phyloP scores from a whole-genome alignment of 805 yeast genomes.

The Kodamaea fukazawae region DNA sequence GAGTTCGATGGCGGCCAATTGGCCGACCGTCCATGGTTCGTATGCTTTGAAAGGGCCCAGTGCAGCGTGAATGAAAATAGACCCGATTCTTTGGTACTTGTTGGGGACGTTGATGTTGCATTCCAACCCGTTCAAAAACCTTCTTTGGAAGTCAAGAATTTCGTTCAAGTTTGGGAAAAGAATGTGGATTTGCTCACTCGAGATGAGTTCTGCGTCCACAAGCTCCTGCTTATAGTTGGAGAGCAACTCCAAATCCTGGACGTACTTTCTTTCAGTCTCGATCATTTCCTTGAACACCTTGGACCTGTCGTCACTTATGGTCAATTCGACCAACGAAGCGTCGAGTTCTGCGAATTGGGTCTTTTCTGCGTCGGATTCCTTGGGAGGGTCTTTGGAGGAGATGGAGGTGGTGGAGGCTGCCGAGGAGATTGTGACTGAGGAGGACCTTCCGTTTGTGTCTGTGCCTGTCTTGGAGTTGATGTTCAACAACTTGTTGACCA shows the following conservation, averaged over 20 bases:
- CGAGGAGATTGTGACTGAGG: not conserved
- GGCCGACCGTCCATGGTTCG: conserved; percentile 93
- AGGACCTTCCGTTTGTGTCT: not conserved
- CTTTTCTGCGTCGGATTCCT: not conserved
- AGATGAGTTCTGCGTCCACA: conserved; percentile 59
- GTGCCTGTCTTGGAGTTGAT: conserved; percentile 6
- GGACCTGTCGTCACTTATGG: conserved; percentile 55
- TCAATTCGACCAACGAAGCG: conserved; percentile 19
- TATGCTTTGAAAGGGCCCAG: conserved; percentile 77
- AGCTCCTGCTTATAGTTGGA: conserved; percentile 67
- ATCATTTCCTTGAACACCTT: conserved; percentile 82
- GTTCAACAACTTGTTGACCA: conserved; percentile 57
- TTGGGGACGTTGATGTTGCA: conserved; percentile 76
- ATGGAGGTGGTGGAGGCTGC: conserved; percentile 14
- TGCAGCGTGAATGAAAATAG: conserved; percentile 81
- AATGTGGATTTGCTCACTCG: conserved; percentile 75
- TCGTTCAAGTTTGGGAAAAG: conserved; percentile 82
- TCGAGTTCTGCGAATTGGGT: conserved; percentile 4
- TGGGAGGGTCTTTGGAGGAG: conserved; percentile 7
- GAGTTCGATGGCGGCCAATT: conserved; percentile 79
- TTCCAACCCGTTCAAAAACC: conserved; percentile 85
- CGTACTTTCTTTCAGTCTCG: conserved; percentile 89
- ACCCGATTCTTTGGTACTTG: conserved; percentile 80
- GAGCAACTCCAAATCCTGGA: conserved; percentile 81
- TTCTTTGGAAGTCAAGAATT: conserved; percentile 87